Evolutionary conservation across 2,329 filamentous ascomycete genomes (phyloP).

Genomic region (Nothopassalora personata): DNA sequence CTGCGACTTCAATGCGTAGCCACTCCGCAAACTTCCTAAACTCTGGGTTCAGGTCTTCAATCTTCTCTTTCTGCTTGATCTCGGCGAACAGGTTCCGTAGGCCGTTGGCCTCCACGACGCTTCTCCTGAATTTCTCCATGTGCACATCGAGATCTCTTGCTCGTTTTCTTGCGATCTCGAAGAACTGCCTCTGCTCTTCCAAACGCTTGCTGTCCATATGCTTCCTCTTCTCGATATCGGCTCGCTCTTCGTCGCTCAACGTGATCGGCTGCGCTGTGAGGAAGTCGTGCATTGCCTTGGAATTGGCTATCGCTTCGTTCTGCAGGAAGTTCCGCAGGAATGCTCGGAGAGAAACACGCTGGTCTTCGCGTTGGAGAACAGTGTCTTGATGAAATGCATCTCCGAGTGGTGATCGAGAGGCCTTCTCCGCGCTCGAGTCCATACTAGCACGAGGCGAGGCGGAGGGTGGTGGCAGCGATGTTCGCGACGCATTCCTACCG

Average conservation of each 20-base stretch:
- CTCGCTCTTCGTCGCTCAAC: slow-evolving; percentile 73
- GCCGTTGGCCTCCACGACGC: slow-evolving; percentile 72
- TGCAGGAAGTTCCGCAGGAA: slow-evolving; percentile 83
- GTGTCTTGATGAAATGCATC: slow-evolving; percentile 16
- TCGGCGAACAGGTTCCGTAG: slow-evolving; percentile 89
- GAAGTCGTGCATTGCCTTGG: slow-evolving; percentile 79
- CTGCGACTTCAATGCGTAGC: slow-evolving; percentile 93
- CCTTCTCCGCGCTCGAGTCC: slow-evolving; percentile 19
- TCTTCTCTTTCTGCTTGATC: slow-evolving; percentile 82
- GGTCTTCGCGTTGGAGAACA: slow-evolving; percentile 76
- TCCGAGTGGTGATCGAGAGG: slow-evolving; percentile 8
- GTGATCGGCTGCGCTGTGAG: slow-evolving; percentile 66
- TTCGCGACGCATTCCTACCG: slow-evolving; percentile 38
- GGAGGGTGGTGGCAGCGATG: slow-evolving; percentile 28
- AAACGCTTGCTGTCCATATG: slow-evolving; percentile 80
- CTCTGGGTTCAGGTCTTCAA: slow-evolving; percentile 83
- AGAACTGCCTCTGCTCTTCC: slow-evolving; percentile 89
- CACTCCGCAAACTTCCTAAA: slow-evolving; percentile 98
- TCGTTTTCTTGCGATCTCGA: slow-evolving; percentile 85
- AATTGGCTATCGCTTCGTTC: slow-evolving; percentile 76
- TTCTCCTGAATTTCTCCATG: slow-evolving; percentile 75
- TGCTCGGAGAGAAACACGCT: slow-evolving; percentile 83
- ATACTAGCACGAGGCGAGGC: slow-evolving; percentile 31
- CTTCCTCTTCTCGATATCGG: slow-evolving; percentile 75
- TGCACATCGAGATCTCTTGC: slow-evolving; percentile 93